Conservation (phyloP, 2,329 filamentous ascomycete genomes). For the Plenodomus tracheiphilus region DNA sequence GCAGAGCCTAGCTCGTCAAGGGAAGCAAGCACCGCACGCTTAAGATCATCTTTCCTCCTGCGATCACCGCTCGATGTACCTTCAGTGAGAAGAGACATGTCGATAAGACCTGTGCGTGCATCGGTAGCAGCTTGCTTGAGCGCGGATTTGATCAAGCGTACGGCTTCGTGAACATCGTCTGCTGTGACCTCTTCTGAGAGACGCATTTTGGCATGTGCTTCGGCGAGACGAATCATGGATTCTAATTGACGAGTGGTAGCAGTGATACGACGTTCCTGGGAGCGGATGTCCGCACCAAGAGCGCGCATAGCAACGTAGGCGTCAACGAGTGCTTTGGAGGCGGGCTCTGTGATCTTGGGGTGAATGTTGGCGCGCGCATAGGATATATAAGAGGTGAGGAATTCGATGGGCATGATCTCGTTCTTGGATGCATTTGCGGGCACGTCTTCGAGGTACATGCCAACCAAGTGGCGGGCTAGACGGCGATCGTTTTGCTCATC, state of each 20-base stretch:
- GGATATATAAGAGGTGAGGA: constrained; percentile 94
- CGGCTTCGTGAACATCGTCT: constrained; percentile 85
- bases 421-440: constrained; percentile 79
- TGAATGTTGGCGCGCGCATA: constrained; percentile 88
- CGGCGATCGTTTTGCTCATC: constrained; percentile 89
- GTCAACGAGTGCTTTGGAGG: constrained; percentile 80
- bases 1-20: constrained; percentile 75
- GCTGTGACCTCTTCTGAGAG: constrained; percentile 74
- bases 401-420: constrained; percentile 85
- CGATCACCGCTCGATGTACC: constrained; percentile 90
- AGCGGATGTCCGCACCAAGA: constrained; percentile 71
- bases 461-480: constrained; percentile 87
- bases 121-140: constrained; percentile 98
- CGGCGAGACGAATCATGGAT: constrained; percentile 95
- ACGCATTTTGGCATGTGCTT: constrained; percentile 98
- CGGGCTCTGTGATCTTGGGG: constrained; percentile 76
- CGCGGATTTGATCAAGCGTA: constrained; percentile 88
- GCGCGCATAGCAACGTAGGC: constrained; percentile 95
- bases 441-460: constrained; percentile 94
- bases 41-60: constrained; percentile 79
- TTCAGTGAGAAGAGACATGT: constrained; percentile 94
- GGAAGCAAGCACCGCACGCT: constrained; percentile 72
- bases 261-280: constrained; percentile 93
- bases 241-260: constrained; percentile 96
- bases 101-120: constrained; percentile 83